Base-by-base conservation (phyloP, 75 land plant genomes). In the Gnetum montanum region DNA sequence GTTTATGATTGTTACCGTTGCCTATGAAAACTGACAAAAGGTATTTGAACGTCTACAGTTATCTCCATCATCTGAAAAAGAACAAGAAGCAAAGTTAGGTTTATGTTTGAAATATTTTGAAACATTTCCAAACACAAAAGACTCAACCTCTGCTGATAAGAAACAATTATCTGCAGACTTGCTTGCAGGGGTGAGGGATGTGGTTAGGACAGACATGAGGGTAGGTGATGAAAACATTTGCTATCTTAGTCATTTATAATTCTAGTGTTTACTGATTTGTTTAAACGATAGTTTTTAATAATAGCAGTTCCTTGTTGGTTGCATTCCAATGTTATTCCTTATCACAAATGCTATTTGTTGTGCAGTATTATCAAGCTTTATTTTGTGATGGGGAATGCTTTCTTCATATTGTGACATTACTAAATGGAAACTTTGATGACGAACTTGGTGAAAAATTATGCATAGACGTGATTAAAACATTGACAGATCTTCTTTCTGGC, bases 371-470 rank as follows among this genome's bases (percentile, higher is more conserved):
- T 60, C 99, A 95, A 68, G 68, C 62, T 49, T 60, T 95, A 35
- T 95, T 95, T 68, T 85, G 81, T 28, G 84, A 86, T 44, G 99
- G 81, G 33, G 99, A 89, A 48, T 95, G 99, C 62, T 90, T 95
- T 76, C 59, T 95, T 58, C 99, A 95, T 57, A 82, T 95, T 55
- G 92, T 95, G 43, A 86, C 99, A 51, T 78, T 95, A 50, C 59
- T 95, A 41, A 90, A 90, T 77, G 88, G 81, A 26, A 76, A 67
- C 37, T 64, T 77, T 40, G 72, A 77, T 47, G 70, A 63, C 37
- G 70, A 68, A 58, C 55, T 38, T 70, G 91, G 82, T 25, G 83
- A 81, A 48, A 61, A 65, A 46, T 60, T 90, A 50, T 71, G 85
- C 38, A 35, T 86, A 20, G 82, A 75, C 66, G 96, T 95, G 4